Conservation (phyloP, 2,329 filamentous ascomycete species). For the Furcasterigmium furcatum region DNA sequence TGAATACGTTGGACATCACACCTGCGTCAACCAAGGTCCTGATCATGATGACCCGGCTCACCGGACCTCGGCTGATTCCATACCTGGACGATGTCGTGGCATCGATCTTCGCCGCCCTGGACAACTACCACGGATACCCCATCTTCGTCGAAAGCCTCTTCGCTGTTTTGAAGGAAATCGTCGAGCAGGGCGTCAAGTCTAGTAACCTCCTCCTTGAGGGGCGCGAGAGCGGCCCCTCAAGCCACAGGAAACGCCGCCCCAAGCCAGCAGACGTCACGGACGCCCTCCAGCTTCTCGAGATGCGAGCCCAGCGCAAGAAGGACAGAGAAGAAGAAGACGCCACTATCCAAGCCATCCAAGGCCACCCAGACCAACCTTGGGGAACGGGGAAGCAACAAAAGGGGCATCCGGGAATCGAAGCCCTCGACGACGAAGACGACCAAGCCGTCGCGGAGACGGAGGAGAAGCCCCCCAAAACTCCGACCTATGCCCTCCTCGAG, state of each 20-base stretch:
- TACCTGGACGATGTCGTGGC: constrained; percentile 90
- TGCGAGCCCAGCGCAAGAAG: constrained; percentile 36
- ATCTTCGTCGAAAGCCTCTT: constrained; percentile 83
- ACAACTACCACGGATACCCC: constrained; percentile 92
- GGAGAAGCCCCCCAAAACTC: constrained; percentile 65
- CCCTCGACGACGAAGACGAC: constrained; percentile 16
- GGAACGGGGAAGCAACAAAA: constrained; percentile 2
- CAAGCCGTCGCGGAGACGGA: constrained; percentile 17
- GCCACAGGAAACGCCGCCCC: constrained; percentile 38
- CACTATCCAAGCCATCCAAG: constrained; percentile 21
- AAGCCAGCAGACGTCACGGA: constrained; percentile 34
- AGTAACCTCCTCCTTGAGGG: constrained; percentile 44
- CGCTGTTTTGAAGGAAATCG: constrained; percentile 75
- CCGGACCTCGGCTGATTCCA: constrained; percentile 76
- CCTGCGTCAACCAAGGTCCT: constrained; percentile 88
- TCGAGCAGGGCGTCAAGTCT: constrained; percentile 72
- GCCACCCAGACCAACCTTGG: constrained; percentile 32
- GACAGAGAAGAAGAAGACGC: constrained; percentile 29
- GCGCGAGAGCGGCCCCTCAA: constrained; percentile 24
- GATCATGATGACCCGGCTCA: constrained; percentile 89
- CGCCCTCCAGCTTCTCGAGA: constrained; percentile 58
- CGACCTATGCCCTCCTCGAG: constrained; percentile 76
- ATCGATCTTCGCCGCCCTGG: constrained; percentile 88
- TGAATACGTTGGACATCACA: constrained; percentile 90
- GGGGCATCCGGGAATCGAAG: constrained; percentile 8